Evolutionary conservation across 73 alveolate species (phyloP).

Genomic region (Uronychia setigera): DNA sequence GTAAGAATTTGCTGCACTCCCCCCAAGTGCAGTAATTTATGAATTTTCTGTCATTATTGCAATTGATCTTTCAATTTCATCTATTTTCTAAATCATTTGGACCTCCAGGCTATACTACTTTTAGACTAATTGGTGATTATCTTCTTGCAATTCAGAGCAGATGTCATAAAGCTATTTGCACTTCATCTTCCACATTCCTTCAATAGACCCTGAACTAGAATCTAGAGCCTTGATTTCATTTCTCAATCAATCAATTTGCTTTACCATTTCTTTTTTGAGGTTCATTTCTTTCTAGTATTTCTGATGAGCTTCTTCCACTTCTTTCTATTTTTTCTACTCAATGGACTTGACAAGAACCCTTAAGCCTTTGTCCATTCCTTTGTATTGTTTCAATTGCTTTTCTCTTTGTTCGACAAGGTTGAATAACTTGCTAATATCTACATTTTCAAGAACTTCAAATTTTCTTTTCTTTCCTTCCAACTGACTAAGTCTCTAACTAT

Average conservation of each 20-base stretch:
- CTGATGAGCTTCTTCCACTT: not conserved
- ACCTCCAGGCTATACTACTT: not conserved
- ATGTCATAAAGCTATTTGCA: conserved; percentile 51
- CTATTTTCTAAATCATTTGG: not conserved
- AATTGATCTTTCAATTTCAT: not conserved
- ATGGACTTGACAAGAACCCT: conserved; percentile 19
- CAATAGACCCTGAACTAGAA: conserved; percentile 33
- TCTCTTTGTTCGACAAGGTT: conserved; percentile 43
- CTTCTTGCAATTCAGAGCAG: conserved; percentile 59
- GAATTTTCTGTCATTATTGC: not conserved
- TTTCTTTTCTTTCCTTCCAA: conserved; percentile 69
- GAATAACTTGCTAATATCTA: conserved; percentile 57
- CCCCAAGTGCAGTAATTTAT: no score
- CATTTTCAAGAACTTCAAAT: conserved; percentile 58
- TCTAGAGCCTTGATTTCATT: conserved; percentile 59
- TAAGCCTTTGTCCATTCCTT: conserved; percentile 41
- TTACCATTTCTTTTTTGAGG: conserved; percentile 49
- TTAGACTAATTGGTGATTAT: conserved; percentile 34
- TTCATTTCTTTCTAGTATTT: not conserved
- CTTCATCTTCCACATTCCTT: conserved; percentile 64
- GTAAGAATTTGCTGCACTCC: no score
- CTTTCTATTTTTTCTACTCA: conserved; percentile 21
- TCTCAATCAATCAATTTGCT: conserved; percentile 47
- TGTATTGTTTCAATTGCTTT: conserved; percentile 46
- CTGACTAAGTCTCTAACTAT: conserved; percentile 61